phyloP scores from a whole-genome alignment of 2,329 filamentous ascomycete species.

The Paracorniculantispora psalliotae region DNA sequence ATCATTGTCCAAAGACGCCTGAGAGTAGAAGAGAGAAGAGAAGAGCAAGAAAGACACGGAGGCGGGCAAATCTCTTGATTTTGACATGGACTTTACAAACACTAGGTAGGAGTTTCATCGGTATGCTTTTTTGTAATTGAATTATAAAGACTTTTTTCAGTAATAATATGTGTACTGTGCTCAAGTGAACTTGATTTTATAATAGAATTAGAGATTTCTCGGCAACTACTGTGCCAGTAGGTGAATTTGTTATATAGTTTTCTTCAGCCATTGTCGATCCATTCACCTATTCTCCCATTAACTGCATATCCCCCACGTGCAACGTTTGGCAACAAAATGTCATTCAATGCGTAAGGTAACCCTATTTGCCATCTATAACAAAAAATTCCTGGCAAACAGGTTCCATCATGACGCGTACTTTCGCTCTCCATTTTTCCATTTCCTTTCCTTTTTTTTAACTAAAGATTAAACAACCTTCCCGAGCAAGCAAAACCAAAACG shows the following conservation, averaged over 20 bases:
- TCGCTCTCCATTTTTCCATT: background rate
- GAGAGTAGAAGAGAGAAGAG: background rate
- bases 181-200: background rate
- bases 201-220: no score
- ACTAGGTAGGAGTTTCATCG: constrained; percentile 16
- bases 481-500: constrained; percentile 6
- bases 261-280: no score
- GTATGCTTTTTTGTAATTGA: constrained; percentile 17
- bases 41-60: background rate
- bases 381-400: background rate
- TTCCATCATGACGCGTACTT: background rate
- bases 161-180: background rate
- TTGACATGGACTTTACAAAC: constrained; percentile 14
- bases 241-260: background rate
- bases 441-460: background rate
- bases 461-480: constrained; percentile 1
- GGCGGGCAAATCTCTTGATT: constrained; percentile 4
- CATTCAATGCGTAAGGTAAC: background rate
- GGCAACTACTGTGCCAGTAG: no score
- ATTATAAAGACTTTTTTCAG: constrained; percentile 5
- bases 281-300: background rate
- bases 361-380: background rate
- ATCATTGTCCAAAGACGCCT: background rate
- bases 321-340: background rate
- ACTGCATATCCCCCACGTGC: background rate